These are phyloP conservation scores for Penicillium verrucosum DNA, from an alignment of 2,329 filamentous ascomycete species.

Conservation along the genomic window DNA sequence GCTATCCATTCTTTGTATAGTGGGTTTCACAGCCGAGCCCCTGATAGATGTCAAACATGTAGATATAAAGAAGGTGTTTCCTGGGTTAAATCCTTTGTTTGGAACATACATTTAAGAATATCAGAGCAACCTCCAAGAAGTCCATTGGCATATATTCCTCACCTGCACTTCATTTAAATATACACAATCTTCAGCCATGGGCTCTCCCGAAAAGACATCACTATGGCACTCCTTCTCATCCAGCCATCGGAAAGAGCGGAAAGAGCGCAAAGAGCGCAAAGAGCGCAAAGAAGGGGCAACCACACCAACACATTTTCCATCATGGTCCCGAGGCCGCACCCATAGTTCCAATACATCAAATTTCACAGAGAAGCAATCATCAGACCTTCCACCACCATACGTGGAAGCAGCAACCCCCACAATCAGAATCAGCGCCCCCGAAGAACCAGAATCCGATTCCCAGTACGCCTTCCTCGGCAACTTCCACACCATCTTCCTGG, in stretches of 20 bases:
- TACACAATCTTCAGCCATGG: slow-evolving; percentile 11
- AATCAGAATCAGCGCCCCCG: slow-evolving; percentile 25
- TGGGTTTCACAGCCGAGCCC: background rate
- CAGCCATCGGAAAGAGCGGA: background rate
- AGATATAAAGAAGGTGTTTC: background rate
- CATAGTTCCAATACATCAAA: background rate
- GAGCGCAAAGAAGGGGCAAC: background rate
- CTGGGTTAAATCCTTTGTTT: background rate
- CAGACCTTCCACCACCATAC: slow-evolving; percentile 13
- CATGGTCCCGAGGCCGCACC: background rate
- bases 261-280: background rate
- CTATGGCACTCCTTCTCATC: slow-evolving; percentile 12
- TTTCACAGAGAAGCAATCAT: background rate
- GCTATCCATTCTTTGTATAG: background rate
- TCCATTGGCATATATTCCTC: background rate
- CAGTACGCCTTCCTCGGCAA: slow-evolving; percentile 70
- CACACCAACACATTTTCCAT: background rate
- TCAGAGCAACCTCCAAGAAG: background rate
- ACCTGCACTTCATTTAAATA: background rate
- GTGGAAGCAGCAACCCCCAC: slow-evolving; percentile 41
- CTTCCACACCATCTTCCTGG: slow-evolving; percentile 86
- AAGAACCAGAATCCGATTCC: slow-evolving; percentile 41
- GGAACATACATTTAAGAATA: background rate
- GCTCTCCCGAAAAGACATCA: slow-evolving; percentile 1
- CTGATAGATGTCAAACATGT: background rate